Conservation (phyloP, 2,329 filamentous ascomycete genomes). For the Fusarium odoratissimum region DNA sequence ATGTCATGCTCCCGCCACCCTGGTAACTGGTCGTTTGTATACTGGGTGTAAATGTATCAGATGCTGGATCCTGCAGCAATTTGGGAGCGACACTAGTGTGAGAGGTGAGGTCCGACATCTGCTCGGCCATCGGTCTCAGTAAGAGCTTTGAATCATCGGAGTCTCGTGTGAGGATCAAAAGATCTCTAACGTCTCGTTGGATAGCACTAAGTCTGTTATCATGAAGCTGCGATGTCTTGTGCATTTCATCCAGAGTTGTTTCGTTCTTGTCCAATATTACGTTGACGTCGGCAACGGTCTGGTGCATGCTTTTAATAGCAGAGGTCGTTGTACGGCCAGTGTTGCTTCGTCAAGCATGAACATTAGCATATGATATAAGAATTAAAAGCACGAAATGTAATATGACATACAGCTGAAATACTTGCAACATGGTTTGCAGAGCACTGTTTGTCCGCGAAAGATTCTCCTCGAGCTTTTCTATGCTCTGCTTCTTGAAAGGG, state of each 20-base stretch:
- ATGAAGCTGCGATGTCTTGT: no score
- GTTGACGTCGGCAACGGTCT: fast-evolving
- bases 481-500: no score
- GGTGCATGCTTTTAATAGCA: no score
- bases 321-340: no score
- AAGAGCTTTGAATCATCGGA: fast-evolving
- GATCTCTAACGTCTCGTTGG: fast-evolving
- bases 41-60: fast-evolving
- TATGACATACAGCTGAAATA: no score
- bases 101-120: fast-evolving
- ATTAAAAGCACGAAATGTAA: no score
- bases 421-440: no score
- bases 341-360: no score
- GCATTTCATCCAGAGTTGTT: fast-evolving
- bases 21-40: not conserved
- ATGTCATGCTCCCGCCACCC: fast-evolving
- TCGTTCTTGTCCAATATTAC: fast-evolving
- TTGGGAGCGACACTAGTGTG: fast-evolving
- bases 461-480: no score
- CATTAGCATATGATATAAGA: no score
- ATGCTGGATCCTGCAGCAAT: fast-evolving
- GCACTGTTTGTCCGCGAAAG: no score
- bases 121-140: fast-evolving
- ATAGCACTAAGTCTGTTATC: fast-evolving
- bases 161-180: not conserved